These are phyloP conservation scores for Lasiodiplodia theobromae DNA, from an alignment of 2,329 filamentous ascomycete species.

Conservation along the genomic window DNA sequence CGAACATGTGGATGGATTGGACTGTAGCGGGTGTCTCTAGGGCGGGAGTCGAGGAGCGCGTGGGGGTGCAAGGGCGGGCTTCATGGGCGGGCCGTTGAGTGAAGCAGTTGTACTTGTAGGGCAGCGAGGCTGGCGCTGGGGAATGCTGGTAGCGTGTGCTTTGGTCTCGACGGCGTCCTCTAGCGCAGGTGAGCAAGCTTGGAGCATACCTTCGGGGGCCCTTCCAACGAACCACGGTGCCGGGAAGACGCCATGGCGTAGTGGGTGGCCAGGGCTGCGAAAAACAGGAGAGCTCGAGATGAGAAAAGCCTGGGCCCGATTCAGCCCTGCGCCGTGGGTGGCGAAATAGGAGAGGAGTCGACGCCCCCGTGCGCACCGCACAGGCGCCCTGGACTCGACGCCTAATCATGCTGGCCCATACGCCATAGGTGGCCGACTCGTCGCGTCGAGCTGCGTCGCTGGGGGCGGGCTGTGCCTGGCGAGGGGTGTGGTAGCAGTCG, in stretches of 20 bases:
- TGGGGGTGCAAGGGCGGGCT: conserved; percentile 20
- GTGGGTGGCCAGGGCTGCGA: conserved; percentile 17
- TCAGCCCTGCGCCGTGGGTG: conserved; percentile 25
- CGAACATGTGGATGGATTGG: conserved; percentile 41
- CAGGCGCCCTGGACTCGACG: not conserved
- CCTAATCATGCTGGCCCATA: not conserved
- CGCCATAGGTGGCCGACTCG: conserved; percentile 4
- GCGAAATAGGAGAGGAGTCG: conserved; percentile 24
- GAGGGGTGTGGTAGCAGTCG: conserved; percentile 10
- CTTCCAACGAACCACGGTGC: conserved; percentile 25
- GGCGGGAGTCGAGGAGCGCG: conserved; percentile 20
- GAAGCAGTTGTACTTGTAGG: conserved; percentile 23
- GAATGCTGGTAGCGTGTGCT: conserved; percentile 31
- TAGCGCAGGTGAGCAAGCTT: conserved; percentile 24
- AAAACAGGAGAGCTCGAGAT: conserved; percentile 28
- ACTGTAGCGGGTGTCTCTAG: conserved; percentile 7
- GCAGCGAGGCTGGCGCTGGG: conserved; percentile 18
- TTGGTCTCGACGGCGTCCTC: conserved; percentile 5
- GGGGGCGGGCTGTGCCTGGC: conserved; percentile 20
- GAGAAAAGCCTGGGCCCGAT: conserved; percentile 22
- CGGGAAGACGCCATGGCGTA: conserved; percentile 24
- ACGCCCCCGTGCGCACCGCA: conserved; percentile 1
- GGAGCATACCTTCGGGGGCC: too few relatives aligned
- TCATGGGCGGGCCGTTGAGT: conserved; percentile 26
- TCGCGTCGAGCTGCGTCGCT: not conserved